Conservation (phyloP, 129 eudicot species). For the Centella asiatica region DNA sequence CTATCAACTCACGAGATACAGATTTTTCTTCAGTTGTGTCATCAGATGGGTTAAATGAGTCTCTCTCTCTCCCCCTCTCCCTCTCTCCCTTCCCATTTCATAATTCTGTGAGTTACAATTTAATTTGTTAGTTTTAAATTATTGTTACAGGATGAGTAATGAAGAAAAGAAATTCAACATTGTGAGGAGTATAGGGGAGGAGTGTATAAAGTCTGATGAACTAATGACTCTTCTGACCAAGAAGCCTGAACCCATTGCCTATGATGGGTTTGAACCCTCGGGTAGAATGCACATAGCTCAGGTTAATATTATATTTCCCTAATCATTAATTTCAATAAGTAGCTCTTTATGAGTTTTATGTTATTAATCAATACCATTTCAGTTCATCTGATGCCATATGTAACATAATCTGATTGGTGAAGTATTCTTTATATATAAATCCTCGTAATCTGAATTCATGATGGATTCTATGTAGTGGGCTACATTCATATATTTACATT, state of each 20-base stretch:
- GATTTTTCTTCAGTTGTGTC: slow-evolving; percentile 14
- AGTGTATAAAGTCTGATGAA: slow-evolving; percentile 83
- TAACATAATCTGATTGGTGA: too few relatives aligned
- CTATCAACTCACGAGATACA: slow-evolving; percentile 15
- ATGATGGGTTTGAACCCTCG: slow-evolving; percentile 90
- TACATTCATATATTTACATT: too few relatives aligned
- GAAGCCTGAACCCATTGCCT: slow-evolving; percentile 74
- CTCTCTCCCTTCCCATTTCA: neutral
- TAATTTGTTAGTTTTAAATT: neutral
- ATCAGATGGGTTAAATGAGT: slow-evolving; percentile 13
- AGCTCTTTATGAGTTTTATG: neutral
- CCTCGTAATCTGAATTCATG: too few relatives aligned
- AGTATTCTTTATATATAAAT: too few relatives aligned
- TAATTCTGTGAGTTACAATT: too few relatives aligned
- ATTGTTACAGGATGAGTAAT: slow-evolving; percentile 32
- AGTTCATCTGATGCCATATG: too few relatives aligned
- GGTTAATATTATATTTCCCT: slow-evolving; percentile 31
- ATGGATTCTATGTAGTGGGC: too few relatives aligned
- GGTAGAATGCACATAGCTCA: slow-evolving; percentile 95
- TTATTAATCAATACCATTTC: too few relatives aligned
- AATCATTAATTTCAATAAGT: too few relatives aligned
- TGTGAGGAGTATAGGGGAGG: slow-evolving; percentile 84
- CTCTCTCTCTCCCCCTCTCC: neutral
- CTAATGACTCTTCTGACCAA: slow-evolving; percentile 49
- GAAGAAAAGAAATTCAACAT: slow-evolving; percentile 48